Evolutionary conservation across 2,329 filamentous ascomycete species (phyloP).

Genomic region (Knoxdaviesia proteae): DNA sequence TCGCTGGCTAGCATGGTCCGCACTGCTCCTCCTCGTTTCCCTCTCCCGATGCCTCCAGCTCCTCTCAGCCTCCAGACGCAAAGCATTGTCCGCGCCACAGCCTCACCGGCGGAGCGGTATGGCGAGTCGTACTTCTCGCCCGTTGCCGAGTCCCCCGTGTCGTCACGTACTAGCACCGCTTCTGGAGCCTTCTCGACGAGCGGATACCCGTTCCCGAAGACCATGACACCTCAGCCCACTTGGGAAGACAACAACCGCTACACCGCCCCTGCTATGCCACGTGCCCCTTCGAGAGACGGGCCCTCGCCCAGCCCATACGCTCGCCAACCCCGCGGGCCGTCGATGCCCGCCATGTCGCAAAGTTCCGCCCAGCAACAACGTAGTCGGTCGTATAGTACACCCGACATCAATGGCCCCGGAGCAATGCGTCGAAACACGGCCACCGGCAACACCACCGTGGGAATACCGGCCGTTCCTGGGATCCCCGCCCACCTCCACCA

Average conservation of each 20-base stretch:
- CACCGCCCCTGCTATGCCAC: conserved; percentile 70
- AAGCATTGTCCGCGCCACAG: conserved; percentile 14
- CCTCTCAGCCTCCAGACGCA: conserved; percentile 51
- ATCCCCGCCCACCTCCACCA: conserved; percentile 52
- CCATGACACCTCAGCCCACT: conserved; percentile 42
- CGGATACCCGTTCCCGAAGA: conserved; percentile 50
- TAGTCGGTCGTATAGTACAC: conserved; percentile 81
- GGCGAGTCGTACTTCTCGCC: conserved; percentile 93
- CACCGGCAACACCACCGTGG: conserved; percentile 29
- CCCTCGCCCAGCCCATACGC: conserved; percentile 44
- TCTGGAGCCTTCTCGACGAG: conserved; percentile 45
- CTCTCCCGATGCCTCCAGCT: conserved; percentile 34
- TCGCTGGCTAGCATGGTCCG: conserved; percentile 35
- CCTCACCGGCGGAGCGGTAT: conserved; percentile 39
- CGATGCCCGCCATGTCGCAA: conserved; percentile 50
- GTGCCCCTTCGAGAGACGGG: conserved; percentile 60
- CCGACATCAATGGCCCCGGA: conserved; percentile 64
- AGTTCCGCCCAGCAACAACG: conserved; percentile 44
- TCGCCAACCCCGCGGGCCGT: conserved; percentile 54
- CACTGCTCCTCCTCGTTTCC: conserved; percentile 51
- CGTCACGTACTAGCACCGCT: conserved; percentile 52
- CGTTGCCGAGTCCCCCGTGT: conserved; percentile 55
- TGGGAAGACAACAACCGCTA: conserved; percentile 64
- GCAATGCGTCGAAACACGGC: conserved; percentile 26
- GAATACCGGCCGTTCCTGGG: conserved; percentile 52